These are phyloP conservation scores for Rubia yunnanensis DNA, from an alignment of 257 asterid species.

Conservation along the genomic window DNA sequence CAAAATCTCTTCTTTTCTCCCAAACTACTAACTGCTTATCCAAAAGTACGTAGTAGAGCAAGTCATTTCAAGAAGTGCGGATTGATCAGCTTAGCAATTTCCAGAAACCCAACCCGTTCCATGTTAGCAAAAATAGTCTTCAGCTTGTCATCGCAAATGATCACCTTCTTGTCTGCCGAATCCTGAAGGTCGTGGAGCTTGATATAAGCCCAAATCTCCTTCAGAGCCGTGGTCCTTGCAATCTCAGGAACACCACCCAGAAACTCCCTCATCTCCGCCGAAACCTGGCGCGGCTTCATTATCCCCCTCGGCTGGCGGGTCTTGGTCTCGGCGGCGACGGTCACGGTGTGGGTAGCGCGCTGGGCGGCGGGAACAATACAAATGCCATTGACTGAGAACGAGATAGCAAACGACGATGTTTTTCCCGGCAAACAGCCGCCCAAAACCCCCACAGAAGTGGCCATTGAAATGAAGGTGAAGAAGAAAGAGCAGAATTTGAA, in stretches of 20 bases:
- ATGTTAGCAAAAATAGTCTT: constrained; percentile 57
- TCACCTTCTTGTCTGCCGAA: constrained; percentile 72
- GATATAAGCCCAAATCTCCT: constrained; percentile 78
- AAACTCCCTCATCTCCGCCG: constrained; percentile 84
- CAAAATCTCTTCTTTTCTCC: constrained; percentile 19
- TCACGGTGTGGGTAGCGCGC: constrained; percentile 27
- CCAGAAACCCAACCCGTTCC: constrained; percentile 86
- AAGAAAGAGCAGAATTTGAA: not conserved
- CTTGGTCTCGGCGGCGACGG: constrained; percentile 49
- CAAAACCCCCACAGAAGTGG: constrained; percentile 38
- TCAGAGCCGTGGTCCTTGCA: constrained; percentile 66
- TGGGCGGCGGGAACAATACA: constrained; percentile 14
- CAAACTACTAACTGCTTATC: constrained; percentile 10
- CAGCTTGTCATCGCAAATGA: constrained; percentile 86
- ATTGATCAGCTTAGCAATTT: constrained; percentile 77
- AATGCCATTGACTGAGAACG: constrained; percentile 13
- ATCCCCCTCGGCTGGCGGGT: constrained; percentile 73
- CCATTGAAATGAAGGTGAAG: constrained; percentile 32
- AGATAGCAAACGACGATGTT: constrained; percentile 24
- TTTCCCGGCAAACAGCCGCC: constrained; percentile 29
- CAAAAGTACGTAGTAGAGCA: not conserved
- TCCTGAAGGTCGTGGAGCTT: constrained; percentile 82
- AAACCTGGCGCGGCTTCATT: constrained; percentile 73
- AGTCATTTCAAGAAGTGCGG: constrained; percentile 67
- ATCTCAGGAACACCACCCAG: constrained; percentile 77